Base-by-base conservation (phyloP, 345 rosid genomes). In the Abelmoschus esculentus region DNA sequence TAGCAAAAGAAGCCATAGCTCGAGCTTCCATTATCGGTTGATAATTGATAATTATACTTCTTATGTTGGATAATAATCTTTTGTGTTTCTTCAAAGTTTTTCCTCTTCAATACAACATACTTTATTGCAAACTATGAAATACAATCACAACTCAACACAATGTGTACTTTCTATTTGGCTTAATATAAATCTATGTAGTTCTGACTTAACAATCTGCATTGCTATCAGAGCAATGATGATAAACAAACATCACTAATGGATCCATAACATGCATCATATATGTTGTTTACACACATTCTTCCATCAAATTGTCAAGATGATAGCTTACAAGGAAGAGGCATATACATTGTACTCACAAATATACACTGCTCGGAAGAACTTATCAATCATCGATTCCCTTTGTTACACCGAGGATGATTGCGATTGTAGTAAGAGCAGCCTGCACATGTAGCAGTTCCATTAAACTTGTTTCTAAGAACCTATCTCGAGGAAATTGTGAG, bases 381-480 rank as follows among this genome's bases (percentile, higher is more conserved):
- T 74, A 83, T 7, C 59, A 3, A 55, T 55, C 31, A 3, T 78
- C 86, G 57, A 4, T 78, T 68, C 90, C 90, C 76, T 76, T 86
- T 9, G 96, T 73, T 68, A 69, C 91, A 57, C 91, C 92, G 47
- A 93, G 68, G 72, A 90, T 54, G 75, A 90, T 76, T 67, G 83
- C 97, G 54, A 93, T 70, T 1, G 93, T 86, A 15, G 84, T 97
- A 61, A 93, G 78, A 74, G 84, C 58, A 13, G 98, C 98, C 98
- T 93, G 96, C 77, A 72, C 7, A 44, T 6, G 15, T 5, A 58
- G 38, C 5, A 57, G 11, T 57, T 2, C 13, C 0, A 5, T 70
- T 57, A 14, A 10, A 22, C 17, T 0, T 38, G 15, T 18, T 55
- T 14, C 42, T 7, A 31, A 31, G 44, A 67, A 50, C 59, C 44